phyloP scores from a whole-genome alignment of 148 eudicot species.

The Limonium bicolor region DNA sequence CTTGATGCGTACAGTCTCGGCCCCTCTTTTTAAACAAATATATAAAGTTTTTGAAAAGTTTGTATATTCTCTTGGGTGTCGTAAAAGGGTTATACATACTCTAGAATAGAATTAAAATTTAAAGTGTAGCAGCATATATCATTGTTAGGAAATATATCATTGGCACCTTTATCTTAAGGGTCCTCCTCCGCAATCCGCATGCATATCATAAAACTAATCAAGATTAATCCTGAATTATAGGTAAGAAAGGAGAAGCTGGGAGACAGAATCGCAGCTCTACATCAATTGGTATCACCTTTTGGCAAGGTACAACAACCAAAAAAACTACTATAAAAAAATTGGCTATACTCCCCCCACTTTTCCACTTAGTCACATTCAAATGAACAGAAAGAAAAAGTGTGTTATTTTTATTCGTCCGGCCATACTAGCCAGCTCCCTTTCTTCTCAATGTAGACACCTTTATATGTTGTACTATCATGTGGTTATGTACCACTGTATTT shows the following conservation, averaged over 20 bases:
- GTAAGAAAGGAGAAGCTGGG: slow-evolving; percentile 52
- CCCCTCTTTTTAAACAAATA: no score
- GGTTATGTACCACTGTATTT: not conserved
- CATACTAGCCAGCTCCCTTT: no score
- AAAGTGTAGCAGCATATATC: not conserved
- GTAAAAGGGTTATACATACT: not conserved
- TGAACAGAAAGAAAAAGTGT: not conserved
- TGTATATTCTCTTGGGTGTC: not conserved
- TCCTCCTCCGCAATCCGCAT: not conserved
- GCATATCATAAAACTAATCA: not conserved
- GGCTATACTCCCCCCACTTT: not conserved
- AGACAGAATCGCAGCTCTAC: slow-evolving; percentile 51
- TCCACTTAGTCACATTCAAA: not conserved
- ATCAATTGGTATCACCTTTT: slow-evolving; percentile 54
- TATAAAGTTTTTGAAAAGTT: slow-evolving; percentile 1
- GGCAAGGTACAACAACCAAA: slow-evolving; percentile 35
- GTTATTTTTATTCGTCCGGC: not conserved
- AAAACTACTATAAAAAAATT: not conserved
- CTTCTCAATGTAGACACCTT: no score
- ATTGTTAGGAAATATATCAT: no score
- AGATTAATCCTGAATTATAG: slow-evolving; percentile 7
- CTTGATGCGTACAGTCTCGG: no score
- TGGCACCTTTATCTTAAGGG: not conserved
- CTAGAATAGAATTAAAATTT: slow-evolving; percentile 2
- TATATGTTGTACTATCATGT: not conserved